phyloP scores from a whole-genome alignment of 1,284 basidiomycete genomes.

The Sanghuangporus baumii region DNA sequence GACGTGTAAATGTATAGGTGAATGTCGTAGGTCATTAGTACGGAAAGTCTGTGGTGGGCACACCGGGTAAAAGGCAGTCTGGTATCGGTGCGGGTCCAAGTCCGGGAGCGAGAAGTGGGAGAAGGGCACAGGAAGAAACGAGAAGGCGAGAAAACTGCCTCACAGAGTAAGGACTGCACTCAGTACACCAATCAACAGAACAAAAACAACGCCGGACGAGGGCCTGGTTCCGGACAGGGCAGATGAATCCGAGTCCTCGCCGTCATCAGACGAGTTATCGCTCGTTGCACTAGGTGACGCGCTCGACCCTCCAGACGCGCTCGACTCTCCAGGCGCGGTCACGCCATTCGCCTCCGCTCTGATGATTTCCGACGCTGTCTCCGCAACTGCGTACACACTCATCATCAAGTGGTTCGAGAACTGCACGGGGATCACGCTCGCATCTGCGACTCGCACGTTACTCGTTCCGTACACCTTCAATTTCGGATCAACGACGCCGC shows the following conservation, averaged over 20 bases:
- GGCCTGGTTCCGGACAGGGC: neutral
- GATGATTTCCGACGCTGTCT: constrained; percentile 13
- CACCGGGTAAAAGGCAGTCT: neutral
- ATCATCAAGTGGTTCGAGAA: constrained; percentile 50
- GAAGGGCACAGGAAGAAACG: neutral
- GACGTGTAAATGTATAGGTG: neutral
- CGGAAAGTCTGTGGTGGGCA: neutral
- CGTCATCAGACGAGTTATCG: neutral
- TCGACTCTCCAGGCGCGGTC: neutral
- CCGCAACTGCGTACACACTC: constrained; percentile 61
- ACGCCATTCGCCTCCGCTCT: neutral
- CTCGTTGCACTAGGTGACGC: neutral
- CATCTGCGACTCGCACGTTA: constrained; percentile 48
- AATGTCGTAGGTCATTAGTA: neutral
- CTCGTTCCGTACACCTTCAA: constrained; percentile 58
- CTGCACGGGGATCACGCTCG: constrained; percentile 50
- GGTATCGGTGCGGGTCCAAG: neutral
- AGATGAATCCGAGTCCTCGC: neutral
- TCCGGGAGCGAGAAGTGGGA: neutral
- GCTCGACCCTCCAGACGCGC: neutral
- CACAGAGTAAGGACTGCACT: neutral
- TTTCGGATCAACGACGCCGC: constrained; percentile 62
- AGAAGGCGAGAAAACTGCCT: neutral
- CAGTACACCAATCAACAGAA: neutral
- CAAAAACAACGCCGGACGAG: neutral